Conservation (phyloP, 2,329 filamentous ascomycete species). For the Coleophoma crateriformis region DNA sequence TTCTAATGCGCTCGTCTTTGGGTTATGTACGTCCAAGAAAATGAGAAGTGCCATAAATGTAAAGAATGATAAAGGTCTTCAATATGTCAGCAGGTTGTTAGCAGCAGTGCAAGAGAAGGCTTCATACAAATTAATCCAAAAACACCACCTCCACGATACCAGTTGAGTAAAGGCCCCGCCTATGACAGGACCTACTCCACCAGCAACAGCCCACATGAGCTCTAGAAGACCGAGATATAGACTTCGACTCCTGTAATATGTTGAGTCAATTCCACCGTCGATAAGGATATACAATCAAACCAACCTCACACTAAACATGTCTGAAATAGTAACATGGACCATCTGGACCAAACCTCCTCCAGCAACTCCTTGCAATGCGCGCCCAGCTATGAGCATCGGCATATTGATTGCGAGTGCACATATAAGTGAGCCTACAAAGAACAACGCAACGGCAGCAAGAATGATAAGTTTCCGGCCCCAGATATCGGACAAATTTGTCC, state of each 20-base stretch:
- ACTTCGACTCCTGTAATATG: slow-evolving; percentile 15
- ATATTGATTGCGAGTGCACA: slow-evolving; percentile 37
- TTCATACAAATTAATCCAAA: slow-evolving; percentile 19
- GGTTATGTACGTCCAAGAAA: slow-evolving; percentile 58
- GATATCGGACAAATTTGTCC: slow-evolving; percentile 55
- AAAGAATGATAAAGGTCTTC: neutral
- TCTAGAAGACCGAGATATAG: slow-evolving; percentile 57
- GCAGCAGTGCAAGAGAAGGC: neutral
- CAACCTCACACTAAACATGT: slow-evolving; percentile 35
- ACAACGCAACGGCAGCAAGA: slow-evolving; percentile 36
- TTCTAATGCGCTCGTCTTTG: slow-evolving; percentile 27
- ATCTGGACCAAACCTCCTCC: slow-evolving; percentile 40
- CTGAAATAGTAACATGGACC: slow-evolving; percentile 43
- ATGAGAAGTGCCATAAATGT: slow-evolving; percentile 50
- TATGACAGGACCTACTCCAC: slow-evolving; percentile 54
- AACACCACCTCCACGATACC: slow-evolving; percentile 31
- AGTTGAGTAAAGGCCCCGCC: slow-evolving; percentile 53
- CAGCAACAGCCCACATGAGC: slow-evolving; percentile 60
- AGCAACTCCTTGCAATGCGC: slow-evolving; percentile 43
- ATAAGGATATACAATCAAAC: neutral
- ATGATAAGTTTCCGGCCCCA: slow-evolving; percentile 46
- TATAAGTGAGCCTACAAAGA: slow-evolving; percentile 41
- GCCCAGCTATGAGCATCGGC: slow-evolving; percentile 35
- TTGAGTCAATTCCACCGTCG: neutral
- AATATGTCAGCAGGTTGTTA: neutral